Percentiles rank a stretch among this genome's conserved stretches.
Evolutionary conservation across 352 stramenopile species (phyloP).

Genomic region (Pythium phragmitis): DNA sequence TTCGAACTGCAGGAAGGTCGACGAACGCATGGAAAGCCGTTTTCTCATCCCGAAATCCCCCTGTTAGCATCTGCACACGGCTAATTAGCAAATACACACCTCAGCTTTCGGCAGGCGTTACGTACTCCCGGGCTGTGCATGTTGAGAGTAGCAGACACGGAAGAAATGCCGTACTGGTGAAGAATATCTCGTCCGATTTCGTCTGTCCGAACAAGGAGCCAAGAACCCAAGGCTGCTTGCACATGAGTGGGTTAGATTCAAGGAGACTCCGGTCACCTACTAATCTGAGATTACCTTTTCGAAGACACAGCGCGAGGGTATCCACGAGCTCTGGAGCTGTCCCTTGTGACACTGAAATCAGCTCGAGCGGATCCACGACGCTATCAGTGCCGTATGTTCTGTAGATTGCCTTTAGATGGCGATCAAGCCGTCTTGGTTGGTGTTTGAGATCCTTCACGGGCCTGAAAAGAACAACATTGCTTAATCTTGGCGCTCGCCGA

Average conservation of each 20-base stretch:
- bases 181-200: slow-evolving; percentile 22
- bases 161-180: slow-evolving; percentile 15
- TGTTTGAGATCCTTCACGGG: slow-evolving; percentile 14
- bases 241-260: not conserved
- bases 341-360: slow-evolving; percentile 6
- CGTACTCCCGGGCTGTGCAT: slow-evolving; percentile 30
- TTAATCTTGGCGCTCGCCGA: not conserved
- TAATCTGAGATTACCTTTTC: slow-evolving; percentile 17
- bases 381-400: slow-evolving; percentile 12
- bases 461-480: slow-evolving; percentile 6
- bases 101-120: not conserved
- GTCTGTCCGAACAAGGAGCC: slow-evolving; percentile 25
- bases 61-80: slow-evolving; percentile 10
- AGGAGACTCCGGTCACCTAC: not conserved
- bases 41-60: slow-evolving; percentile 11
- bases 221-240: slow-evolving; percentile 20
- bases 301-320: slow-evolving; percentile 3
- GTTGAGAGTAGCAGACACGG: slow-evolving; percentile 22
- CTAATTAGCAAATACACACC: not conserved
- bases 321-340: not conserved
- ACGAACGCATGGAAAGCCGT: slow-evolving; percentile 10
- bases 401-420: not conserved
- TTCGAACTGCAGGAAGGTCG: not conserved
- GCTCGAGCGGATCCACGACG: slow-evolving; percentile 23
- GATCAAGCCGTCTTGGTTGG: slow-evolving; percentile 17